These are phyloP conservation scores for Kurtzmaniella quercitrusa DNA, from an alignment of 1,139 yeast species.

Conservation along the genomic window DNA sequence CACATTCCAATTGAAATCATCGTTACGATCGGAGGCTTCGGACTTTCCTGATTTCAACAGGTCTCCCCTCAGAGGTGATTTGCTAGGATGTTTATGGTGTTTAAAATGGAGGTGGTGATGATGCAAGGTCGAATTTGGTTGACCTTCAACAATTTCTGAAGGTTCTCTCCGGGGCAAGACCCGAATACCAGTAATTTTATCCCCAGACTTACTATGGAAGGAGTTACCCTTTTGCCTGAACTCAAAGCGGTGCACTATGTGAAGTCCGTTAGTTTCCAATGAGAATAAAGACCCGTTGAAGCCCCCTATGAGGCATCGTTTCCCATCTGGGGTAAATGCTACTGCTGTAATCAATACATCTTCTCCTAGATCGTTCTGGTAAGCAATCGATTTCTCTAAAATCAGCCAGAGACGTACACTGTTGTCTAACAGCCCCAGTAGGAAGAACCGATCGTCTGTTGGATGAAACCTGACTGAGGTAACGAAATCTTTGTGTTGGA, in stretches of 20 bases:
- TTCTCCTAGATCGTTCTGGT: constrained; percentile 36
- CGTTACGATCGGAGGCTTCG: constrained; percentile 11
- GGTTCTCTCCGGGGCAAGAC: constrained; percentile 15
- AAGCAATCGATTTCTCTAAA: constrained; percentile 49
- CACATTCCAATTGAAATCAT: constrained; percentile 28
- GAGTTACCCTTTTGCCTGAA: constrained; percentile 28
- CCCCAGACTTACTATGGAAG: constrained; percentile 27
- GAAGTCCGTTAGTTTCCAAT: constrained; percentile 64
- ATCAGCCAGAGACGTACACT: constrained; percentile 81
- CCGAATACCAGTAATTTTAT: constrained; percentile 40
- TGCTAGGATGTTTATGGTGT: not conserved
- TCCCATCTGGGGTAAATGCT: constrained; percentile 67
- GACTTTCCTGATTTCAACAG: not conserved
- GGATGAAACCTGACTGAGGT: constrained; percentile 83
- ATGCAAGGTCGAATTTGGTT: not conserved
- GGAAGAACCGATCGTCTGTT: constrained; percentile 79
- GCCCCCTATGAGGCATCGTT: constrained; percentile 68
- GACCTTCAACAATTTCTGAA: not conserved
- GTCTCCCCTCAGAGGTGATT: not conserved
- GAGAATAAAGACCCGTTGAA: constrained; percentile 68
- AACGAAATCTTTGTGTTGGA: constrained; percentile 75
- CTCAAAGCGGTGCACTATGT: constrained; percentile 51
- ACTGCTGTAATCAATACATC: constrained; percentile 68
- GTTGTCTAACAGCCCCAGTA: constrained; percentile 81
- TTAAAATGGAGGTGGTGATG: constrained; percentile 14